Evolutionary conservation across 2,329 filamentous ascomycete species (phyloP), one percentile per base, ranked within the genome.

Genomic region (Fusarium continuum): DNA sequence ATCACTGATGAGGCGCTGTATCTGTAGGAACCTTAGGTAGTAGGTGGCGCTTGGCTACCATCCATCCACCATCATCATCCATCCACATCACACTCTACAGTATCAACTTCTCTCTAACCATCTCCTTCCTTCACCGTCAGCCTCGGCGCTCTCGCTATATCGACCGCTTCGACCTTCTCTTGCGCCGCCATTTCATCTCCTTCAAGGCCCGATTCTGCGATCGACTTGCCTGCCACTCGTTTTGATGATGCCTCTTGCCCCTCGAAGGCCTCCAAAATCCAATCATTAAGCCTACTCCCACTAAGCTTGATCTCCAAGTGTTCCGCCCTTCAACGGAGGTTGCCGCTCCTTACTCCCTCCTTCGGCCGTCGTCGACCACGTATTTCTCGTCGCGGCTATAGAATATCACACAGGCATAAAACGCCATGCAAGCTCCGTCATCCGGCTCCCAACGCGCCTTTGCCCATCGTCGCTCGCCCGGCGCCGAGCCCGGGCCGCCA

Each of bases 381-480:
- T 44, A 41, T 46, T 46, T 48, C 31, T 38, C n/a, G 50, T 41
- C 34, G 51, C 47, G 52, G 60, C 48, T 19, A 17, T 32, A 49
- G 17, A 32, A 41, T 57, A 58, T 31, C 36, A 28, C 14, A 36
- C 20, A 51, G 38, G 50, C 45, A 53, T 45, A 40, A 38, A 32
- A 40, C 54, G 50, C 26, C 35, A 70, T 70, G 68, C 68, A 70
- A 47, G 55, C 64, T 56, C 64, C 63, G 32, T 56, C 62, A 32
- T 63, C 68, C 11, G 59, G 78, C 14, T 81, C 85, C 53, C 83
- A 85, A 75, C 80, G 85, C 72, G 70, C 70, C 54, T 76, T 71
- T 54, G 77, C 84, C 70, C 86, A 86, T 72, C 83, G 87, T 66
- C 84, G 87, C 69, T 88, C 87, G 45, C 86, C 88, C n/a, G 85